phyloP scores from a whole-genome alignment of 257 asterid genomes.

The Jacaranda mimosifolia region DNA sequence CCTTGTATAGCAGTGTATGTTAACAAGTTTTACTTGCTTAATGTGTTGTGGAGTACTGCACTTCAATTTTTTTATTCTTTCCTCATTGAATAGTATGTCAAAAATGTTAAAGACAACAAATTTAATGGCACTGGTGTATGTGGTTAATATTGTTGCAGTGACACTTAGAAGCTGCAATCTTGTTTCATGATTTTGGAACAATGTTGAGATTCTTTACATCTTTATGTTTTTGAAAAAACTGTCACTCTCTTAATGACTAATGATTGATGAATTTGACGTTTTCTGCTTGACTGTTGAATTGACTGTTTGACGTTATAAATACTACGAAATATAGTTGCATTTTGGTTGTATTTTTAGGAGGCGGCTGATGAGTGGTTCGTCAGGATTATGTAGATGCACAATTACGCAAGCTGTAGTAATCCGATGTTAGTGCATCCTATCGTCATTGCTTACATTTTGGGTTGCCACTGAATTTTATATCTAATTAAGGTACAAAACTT shows the following conservation, averaged over 20 bases:
- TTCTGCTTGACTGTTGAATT: not conserved
- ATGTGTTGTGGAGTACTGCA: constrained; percentile 14
- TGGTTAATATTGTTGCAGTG: constrained; percentile 1
- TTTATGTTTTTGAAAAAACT: not conserved
- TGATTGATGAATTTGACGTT: constrained; percentile 25
- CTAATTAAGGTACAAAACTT: not conserved
- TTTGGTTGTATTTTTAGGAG: constrained; percentile 8
- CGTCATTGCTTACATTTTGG: not conserved
- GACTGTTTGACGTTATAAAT: constrained; percentile 28
- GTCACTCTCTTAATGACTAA: constrained; percentile 13
- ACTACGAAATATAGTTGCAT: constrained; percentile 24
- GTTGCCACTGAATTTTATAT: constrained; percentile 3
- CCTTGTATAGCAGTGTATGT: constrained; percentile 1
- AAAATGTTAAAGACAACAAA: not conserved
- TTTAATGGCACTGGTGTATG: constrained; percentile 20
- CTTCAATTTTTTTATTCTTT: not conserved
- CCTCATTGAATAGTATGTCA: not conserved
- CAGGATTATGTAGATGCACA: constrained; percentile 16
- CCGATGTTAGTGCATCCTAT: not conserved
- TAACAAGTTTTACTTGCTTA: constrained; percentile 15
- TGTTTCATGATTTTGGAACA: constrained; percentile 20
- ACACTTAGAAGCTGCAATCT: constrained; percentile 19
- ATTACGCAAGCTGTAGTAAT: constrained; percentile 6
- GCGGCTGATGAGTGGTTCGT: constrained; percentile 26
- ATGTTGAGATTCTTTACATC: constrained; percentile 1